Conservation (phyloP, 2,329 filamentous ascomycete genomes). For the Phialophora tarda region DNA sequence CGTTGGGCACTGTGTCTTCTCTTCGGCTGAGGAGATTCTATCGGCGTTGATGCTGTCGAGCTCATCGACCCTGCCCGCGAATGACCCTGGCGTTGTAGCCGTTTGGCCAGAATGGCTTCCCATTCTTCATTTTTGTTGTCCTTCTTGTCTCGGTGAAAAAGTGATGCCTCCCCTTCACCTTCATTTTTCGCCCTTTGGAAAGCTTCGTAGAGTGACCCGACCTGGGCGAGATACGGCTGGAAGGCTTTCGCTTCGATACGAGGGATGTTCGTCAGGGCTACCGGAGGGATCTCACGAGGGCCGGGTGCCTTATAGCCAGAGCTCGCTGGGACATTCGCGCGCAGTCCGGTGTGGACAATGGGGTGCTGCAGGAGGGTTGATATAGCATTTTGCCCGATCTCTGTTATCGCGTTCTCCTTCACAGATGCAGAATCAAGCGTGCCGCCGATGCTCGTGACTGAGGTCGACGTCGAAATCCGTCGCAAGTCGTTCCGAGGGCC, state of each 20-base stretch:
- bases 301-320: conserved; percentile 82
- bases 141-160: conserved; percentile 53
- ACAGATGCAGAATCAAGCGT: conserved; percentile 71
- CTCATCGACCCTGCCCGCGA: conserved; percentile 49
- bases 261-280: conserved; percentile 85
- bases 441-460: conserved; percentile 85
- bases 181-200: conserved; percentile 82
- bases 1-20: conserved; percentile 61
- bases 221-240: conserved; percentile 79
- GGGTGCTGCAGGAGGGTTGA: conserved; percentile 91
- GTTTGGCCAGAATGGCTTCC: conserved; percentile 54
- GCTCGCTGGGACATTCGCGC: conserved; percentile 71
- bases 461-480: conserved; percentile 84
- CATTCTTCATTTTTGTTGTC: conserved; percentile 52
- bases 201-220: conserved; percentile 86
- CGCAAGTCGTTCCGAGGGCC: conserved; percentile 51
- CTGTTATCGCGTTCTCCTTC: conserved; percentile 61
- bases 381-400: conserved; percentile 90
- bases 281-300: conserved; percentile 87
- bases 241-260: conserved; percentile 82
- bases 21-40: conserved; percentile 53
- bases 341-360: conserved; percentile 83
- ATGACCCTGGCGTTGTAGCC: conserved; percentile 49
- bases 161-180: conserved; percentile 65
- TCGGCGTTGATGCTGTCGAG: conserved; percentile 53